These are phyloP conservation scores for Naematelia encephala DNA, from an alignment of 768 basidiomycete species.

Conservation along the genomic window DNA sequence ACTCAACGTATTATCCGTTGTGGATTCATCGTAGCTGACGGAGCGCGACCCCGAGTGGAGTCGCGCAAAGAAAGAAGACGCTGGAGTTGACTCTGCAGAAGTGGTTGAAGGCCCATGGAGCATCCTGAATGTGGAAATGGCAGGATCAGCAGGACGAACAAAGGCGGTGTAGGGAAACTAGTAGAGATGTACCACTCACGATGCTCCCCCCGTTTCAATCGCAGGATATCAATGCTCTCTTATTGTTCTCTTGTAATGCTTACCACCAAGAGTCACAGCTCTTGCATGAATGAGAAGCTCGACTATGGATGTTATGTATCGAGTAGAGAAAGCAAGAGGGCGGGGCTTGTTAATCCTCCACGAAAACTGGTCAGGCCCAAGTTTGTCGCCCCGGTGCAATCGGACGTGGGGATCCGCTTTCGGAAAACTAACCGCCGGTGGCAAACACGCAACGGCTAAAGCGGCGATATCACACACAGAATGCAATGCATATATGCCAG, in stretches of 20 bases:
- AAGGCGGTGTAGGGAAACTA: not conserved
- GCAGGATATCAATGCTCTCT: no score
- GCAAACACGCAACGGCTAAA: not conserved
- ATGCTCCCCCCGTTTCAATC: not conserved
- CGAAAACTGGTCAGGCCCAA: no score
- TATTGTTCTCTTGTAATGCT: no score
- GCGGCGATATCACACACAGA: not conserved
- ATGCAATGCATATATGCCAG: no score
- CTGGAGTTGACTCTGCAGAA: slow-evolving; percentile 1
- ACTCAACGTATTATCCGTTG: not conserved
- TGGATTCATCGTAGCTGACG: not conserved
- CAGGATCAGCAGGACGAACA: not conserved
- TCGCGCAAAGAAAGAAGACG: slow-evolving; percentile 8
- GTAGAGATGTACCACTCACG: not conserved
- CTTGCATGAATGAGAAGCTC: not conserved
- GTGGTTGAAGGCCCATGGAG: slow-evolving; percentile 21
- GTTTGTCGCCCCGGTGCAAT: not conserved
- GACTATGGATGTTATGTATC: not conserved
- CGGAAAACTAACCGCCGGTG: not conserved
- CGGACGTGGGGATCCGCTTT: no score
- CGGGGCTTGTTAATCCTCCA: not conserved
- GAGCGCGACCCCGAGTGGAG: slow-evolving; percentile 5
- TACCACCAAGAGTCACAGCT: not conserved
- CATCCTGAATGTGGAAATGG: slow-evolving; percentile 17
- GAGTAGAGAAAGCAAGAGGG: not conserved